A percentile compares a stretch with the other conserved stretches of the same genome.
Conservation (phyloP, 768 basidiomycete genomes). For the Lactarius hengduanensis region DNA sequence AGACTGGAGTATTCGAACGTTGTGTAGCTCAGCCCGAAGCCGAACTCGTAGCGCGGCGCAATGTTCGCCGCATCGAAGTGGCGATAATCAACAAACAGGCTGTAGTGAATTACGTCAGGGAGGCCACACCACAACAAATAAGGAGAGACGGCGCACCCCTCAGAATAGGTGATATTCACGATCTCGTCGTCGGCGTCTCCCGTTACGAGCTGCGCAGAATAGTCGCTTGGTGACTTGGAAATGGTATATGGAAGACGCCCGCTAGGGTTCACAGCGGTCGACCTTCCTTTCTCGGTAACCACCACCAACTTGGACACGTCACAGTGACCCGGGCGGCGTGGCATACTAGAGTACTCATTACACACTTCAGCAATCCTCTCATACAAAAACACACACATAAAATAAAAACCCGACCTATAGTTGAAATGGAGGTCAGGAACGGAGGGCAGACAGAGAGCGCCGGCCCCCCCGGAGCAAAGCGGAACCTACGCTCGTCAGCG, state of each 20-base stretch:
- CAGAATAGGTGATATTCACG: conserved; percentile 59
- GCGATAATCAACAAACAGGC: conserved; percentile 38
- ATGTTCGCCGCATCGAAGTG: conserved; percentile 58
- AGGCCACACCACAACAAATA: conserved; percentile 15
- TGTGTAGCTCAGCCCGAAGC: conserved; percentile 87
- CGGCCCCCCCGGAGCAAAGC: no score
- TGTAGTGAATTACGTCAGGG: neutral
- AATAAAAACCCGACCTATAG: no score
- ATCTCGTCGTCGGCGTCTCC: conserved; percentile 35
- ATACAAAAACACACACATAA: no score
- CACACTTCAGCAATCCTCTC: no score
- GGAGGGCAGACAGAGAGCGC: no score
- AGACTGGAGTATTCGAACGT: conserved; percentile 70
- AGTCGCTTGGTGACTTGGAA: conserved; percentile 55
- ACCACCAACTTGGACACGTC: no score
- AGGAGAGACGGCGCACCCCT: conserved; percentile 38
- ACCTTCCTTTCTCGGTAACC: no score
- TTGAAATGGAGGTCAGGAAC: no score
- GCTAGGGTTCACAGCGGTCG: conserved; percentile 66
- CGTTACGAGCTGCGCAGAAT: conserved; percentile 42
- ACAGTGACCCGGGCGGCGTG: no score
- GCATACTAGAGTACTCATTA: no score
- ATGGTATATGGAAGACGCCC: conserved; percentile 74
- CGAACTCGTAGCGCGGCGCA: conserved; percentile 83
- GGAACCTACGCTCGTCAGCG: no score